Evolutionary conservation across 495 filamentous ascomycete species (phyloP).

Genomic region (Trichoderma parareesei): DNA sequence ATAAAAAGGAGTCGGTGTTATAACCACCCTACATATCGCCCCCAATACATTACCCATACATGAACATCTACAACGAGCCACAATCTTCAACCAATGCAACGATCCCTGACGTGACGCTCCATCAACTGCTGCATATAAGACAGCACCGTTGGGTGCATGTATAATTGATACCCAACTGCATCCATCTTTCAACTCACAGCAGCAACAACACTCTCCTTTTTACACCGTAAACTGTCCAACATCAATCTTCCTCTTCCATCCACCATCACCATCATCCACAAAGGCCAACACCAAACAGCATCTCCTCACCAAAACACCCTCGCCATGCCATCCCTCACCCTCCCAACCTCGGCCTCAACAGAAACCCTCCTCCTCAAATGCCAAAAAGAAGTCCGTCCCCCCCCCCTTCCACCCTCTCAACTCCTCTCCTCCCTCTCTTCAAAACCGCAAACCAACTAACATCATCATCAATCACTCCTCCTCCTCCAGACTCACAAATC

Average conservation of each 20-base stretch:
- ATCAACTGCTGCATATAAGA: background rate
- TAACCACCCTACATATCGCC: too few relatives aligned
- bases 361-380: slow-evolving; percentile 8
- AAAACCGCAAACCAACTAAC: background rate
- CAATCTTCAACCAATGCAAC: too few relatives aligned
- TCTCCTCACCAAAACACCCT: slow-evolving; percentile 3
- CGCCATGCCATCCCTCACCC: background rate
- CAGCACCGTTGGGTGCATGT: too few relatives aligned
- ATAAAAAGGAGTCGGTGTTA: too few relatives aligned
- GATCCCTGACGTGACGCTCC: background rate
- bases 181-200: background rate
- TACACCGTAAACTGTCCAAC: too few relatives aligned
- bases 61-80: too few relatives aligned
- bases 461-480: background rate
- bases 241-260: background rate
- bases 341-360: background rate
- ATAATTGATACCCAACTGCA: background rate
- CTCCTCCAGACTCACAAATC: background rate
- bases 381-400: background rate
- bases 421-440: background rate
- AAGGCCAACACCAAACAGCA: background rate
- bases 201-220: too few relatives aligned
- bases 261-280: background rate
- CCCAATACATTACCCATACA: too few relatives aligned
- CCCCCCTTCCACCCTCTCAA: background rate